Evolutionary conservation across 2,329 filamentous ascomycete species (phyloP), one percentile per base, ranked within the genome.

Genomic region (Pseudocercospora vitis): DNA sequence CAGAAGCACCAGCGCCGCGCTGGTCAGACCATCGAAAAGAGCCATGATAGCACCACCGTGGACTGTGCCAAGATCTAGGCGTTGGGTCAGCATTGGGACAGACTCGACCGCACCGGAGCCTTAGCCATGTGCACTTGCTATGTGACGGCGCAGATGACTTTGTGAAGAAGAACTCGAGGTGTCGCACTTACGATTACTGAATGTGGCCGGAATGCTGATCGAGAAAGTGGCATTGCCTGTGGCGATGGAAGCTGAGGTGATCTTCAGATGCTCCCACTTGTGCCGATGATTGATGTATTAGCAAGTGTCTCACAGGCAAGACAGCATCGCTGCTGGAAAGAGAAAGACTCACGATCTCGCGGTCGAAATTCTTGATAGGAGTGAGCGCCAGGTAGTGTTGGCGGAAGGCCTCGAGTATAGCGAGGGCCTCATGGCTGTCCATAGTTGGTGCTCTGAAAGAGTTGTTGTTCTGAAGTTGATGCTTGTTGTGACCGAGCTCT

Each of bases 21-120:
- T 55, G 1, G 59, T 57, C 11, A 60, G 23, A 9, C 57, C 55
- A 14, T 62, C 59, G 24, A 62, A 55, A 2, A 62, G 49, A 14
- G 53, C 56, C 29, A 57, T 55, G 33, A 62, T 54, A 14, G 60
- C 60, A 21, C 60, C 60, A 14, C 57, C 60, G 21, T 58, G 53
- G 8, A 54, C 55, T 2, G 50, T 56, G 8, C 52, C 48, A 11
- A 53, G 23, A 33, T 59, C n/a, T n/a, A n/a, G n/a, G n/a, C n/a
- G n/a, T n/a, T n/a, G n/a, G n/a, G n/a, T n/a, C n/a, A n/a, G n/a
- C n/a, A n/a, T n/a, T n/a, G n/a, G n/a, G n/a, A n/a, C n/a, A n/a
- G n/a, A n/a, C n/a, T n/a, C n/a, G n/a, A n/a, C n/a, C n/a, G n/a
- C n/a, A n/a, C n/a, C n/a, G n/a, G n/a, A n/a, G n/a, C n/a, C n/a